Evolutionary conservation across 345 rosid species (phyloP).

Genomic region (Citrus trifoliata): DNA sequence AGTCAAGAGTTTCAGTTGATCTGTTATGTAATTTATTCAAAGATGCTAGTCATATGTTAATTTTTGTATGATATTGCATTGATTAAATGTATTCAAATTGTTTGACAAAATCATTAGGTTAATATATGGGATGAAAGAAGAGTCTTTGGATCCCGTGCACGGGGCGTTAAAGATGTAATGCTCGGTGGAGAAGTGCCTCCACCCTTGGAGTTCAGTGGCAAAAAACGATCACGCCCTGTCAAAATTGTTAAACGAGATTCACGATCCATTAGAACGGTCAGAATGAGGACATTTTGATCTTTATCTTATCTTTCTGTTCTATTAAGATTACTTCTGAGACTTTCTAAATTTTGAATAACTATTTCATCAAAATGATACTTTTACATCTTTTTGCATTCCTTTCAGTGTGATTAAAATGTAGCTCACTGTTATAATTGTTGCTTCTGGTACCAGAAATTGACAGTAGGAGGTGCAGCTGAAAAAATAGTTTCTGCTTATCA

Average conservation of each 20-base stretch:
- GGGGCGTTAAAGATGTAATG: constrained; percentile 66
- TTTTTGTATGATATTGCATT: not conserved
- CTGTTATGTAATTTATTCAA: not conserved
- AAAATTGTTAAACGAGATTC: constrained; percentile 79
- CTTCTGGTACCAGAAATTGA: constrained; percentile 52
- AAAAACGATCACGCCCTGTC: constrained; percentile 73
- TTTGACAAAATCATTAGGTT: constrained; percentile 39
- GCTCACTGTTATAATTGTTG: not conserved
- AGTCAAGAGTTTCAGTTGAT: not conserved
- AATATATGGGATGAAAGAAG: constrained; percentile 95
- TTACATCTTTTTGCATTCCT: constrained; percentile 3
- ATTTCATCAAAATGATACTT: not conserved
- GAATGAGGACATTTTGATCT: constrained; percentile 1
- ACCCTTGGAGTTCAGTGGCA: constrained; percentile 69
- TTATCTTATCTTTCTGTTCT: not conserved
- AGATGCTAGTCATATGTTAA: not conserved
- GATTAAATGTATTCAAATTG: not conserved
- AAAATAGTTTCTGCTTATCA: constrained; percentile 90
- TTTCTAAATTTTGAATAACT: not conserved
- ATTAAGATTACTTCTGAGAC: not conserved
- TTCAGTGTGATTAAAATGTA: not conserved
- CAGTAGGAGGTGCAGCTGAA: constrained; percentile 78
- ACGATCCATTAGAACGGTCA: constrained; percentile 73
- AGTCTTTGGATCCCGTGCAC: constrained; percentile 85
- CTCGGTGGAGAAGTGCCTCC: constrained; percentile 71